Evolutionary conservation across 352 stramenopile genomes (phyloP).

Genomic region (Stephanocyclus meneghinianus): DNA sequence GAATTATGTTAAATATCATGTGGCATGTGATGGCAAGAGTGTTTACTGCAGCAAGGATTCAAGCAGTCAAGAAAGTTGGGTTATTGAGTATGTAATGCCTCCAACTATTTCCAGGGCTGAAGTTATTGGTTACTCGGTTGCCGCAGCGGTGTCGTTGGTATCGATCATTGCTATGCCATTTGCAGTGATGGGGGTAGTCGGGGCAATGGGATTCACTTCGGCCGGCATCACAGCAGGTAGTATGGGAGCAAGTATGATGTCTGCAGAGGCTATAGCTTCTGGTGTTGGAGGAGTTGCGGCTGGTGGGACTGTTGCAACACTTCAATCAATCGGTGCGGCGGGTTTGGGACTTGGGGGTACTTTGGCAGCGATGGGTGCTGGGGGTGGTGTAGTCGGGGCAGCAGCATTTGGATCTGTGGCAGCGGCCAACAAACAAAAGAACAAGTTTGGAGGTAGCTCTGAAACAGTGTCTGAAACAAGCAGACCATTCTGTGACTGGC

Average conservation of each 20-base stretch:
- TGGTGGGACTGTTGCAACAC: conserved; percentile 58
- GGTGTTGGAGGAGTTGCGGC: conserved; percentile 66
- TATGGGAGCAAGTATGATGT: conserved; percentile 76
- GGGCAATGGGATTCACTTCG: conserved; percentile 77
- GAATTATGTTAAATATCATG: neutral
- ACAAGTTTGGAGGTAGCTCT: too few relatives aligned
- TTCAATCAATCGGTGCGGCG: conserved; percentile 71
- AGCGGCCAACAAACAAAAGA: too few relatives aligned
- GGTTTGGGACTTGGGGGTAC: conserved; percentile 25
- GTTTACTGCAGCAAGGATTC: neutral
- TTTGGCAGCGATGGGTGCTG: neutral
- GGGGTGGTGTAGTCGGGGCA: neutral
- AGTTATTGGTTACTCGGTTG: neutral
- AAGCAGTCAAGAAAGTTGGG: neutral
- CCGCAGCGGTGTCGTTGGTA: neutral
- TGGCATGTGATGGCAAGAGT: neutral
- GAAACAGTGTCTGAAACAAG: too few relatives aligned
- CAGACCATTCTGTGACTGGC: too few relatives aligned
- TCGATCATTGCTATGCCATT: conserved; percentile 81
- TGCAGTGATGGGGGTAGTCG: conserved; percentile 81
- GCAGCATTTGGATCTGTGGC: neutral
- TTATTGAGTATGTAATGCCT: conserved; percentile 3
- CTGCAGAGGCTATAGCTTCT: conserved; percentile 61
- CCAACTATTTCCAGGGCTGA: neutral
- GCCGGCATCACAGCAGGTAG: conserved; percentile 64